Base-by-base conservation (phyloP, 495 filamentous ascomycete species). In the Tuber microsphaerosporum region DNA sequence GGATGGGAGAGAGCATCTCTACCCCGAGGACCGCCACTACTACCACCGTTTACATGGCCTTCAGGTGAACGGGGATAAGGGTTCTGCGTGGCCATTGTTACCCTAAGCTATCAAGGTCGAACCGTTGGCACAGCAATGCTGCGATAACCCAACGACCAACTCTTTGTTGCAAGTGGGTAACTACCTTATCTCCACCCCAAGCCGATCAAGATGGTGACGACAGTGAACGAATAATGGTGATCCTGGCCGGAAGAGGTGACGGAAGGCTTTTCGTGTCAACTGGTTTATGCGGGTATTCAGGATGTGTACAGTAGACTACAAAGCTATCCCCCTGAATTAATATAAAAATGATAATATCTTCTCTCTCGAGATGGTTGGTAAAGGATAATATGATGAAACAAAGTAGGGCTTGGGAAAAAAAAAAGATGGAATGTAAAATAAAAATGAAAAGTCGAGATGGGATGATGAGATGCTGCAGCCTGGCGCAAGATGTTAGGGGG, bases 401-500 rank as follows among this genome's bases (percentile, higher is more conserved):
- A 34, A 34, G 26, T 16, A 31, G 19, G 34, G 51, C n/a, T 31
- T 61, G n/a, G 31, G n/a, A n/a, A 31, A 16, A 37, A 37, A 37
- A 37, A 37, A 65, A 65, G 31, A 65, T 31, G 12, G 17, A 65
- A 31, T 31, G 26, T 34, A 16, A 61, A 31, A 9, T n/a, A 3
- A n/a, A 26, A 31, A 31, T 34, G 2, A 6, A 65, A 65, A 19
- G 56, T 65, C 1, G 26, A 34, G 56, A 65, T 34, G 56, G 4
- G 26, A 34, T 34, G 56, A 65, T 65, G 56, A 65, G 56, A 31
- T 65, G 56, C 3, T 17, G 56, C 56, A 65, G 56, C 56, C 51
- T 31, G 26, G 56, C 56, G 31, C 56, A 65, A 65, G 56, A 65
- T 65, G n/a, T 65, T 65, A 17, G n/a, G 56, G 56, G 56, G 56